Evolutionary conservation across 176 grass and related monocot genomes (phyloP).

Genomic region (Bothriochloa decipiens): DNA sequence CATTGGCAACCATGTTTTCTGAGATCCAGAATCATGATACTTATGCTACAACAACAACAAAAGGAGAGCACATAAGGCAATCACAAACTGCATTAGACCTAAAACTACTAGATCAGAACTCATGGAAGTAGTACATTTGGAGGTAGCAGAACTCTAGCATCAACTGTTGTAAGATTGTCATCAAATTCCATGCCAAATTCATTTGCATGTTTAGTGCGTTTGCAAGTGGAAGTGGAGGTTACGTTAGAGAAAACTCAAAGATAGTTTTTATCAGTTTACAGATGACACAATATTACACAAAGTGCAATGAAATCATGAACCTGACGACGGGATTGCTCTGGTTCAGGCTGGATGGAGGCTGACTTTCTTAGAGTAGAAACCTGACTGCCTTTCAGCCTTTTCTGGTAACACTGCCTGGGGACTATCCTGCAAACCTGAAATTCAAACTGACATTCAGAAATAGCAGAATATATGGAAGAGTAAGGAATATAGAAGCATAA

Average conservation of each 20-base stretch:
- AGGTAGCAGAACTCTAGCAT: constrained; percentile 62
- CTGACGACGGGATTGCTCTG: constrained; percentile 48
- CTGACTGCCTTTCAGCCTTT: constrained; percentile 50
- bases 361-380: constrained; percentile 29
- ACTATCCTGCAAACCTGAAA: constrained; percentile 63
- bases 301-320: constrained; percentile 31
- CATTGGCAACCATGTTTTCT: constrained; percentile 31
- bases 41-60: constrained; percentile 48
- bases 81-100: not conserved
- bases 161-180: constrained; percentile 27
- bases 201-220: constrained; percentile 42
- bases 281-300: not conserved
- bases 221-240: not conserved
- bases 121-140: constrained; percentile 43
- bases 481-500: not conserved
- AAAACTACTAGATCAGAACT: not conserved
- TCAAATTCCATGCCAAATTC: constrained; percentile 51
- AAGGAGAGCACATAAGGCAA: not conserved
- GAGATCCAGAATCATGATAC: constrained; percentile 51
- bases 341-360: constrained; percentile 36
- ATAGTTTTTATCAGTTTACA: not conserved
- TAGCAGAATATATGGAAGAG: not conserved
- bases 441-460: not conserved
- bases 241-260: constrained; percentile 20
- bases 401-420: constrained; percentile 27